A percentile compares a stretch with the other conserved stretches of the same genome.
phyloP scores from a whole-genome alignment of 768 basidiomycete species.

The Mycena rebaudengoi region DNA sequence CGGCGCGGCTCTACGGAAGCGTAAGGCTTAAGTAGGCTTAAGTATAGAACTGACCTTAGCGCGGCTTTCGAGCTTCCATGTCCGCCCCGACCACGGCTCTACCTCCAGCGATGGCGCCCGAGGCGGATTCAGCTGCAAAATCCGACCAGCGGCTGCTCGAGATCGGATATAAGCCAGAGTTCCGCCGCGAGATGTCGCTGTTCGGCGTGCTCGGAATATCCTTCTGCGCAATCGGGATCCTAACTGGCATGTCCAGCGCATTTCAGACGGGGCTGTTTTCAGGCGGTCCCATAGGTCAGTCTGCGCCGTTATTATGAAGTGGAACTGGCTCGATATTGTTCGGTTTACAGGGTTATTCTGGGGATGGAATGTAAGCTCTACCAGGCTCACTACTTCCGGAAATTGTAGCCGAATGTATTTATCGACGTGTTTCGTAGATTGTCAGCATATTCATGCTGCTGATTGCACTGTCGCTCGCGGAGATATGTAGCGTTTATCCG shows the following conservation, averaged over 20 bases:
- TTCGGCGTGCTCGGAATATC: constrained; percentile 68
- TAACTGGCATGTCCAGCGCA: constrained; percentile 68
- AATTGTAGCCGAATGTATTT: background rate
- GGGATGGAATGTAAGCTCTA: constrained; percentile 63
- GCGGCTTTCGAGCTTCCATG: too few relatives aligned
- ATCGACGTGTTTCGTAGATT: constrained; percentile 47
- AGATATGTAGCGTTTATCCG: constrained; percentile 67
- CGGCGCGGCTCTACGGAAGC: too few relatives aligned
- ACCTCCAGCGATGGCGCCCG: constrained; percentile 24
- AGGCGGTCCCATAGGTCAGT: constrained; percentile 59
- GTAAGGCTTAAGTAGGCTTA: too few relatives aligned
- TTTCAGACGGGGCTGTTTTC: constrained; percentile 68
- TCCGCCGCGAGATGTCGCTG: constrained; percentile 66
- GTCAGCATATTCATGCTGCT: constrained; percentile 60
- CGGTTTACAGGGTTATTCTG: constrained; percentile 55
- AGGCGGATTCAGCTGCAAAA: constrained; percentile 14
- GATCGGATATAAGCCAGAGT: constrained; percentile 64
- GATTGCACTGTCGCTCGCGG: constrained; percentile 63
- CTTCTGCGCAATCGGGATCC: constrained; percentile 67
- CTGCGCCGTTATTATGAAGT: background rate
- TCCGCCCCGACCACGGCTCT: too few relatives aligned
- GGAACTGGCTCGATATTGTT: too few relatives aligned
- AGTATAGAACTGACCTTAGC: too few relatives aligned
- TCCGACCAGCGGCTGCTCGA: constrained; percentile 56
- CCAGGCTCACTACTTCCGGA: background rate